A percentile compares a stretch with the other conserved stretches of the same genome.
phyloP scores from a whole-genome alignment of 2,329 filamentous ascomycete genomes.

The Pyrenochaeta sp. region DNA sequence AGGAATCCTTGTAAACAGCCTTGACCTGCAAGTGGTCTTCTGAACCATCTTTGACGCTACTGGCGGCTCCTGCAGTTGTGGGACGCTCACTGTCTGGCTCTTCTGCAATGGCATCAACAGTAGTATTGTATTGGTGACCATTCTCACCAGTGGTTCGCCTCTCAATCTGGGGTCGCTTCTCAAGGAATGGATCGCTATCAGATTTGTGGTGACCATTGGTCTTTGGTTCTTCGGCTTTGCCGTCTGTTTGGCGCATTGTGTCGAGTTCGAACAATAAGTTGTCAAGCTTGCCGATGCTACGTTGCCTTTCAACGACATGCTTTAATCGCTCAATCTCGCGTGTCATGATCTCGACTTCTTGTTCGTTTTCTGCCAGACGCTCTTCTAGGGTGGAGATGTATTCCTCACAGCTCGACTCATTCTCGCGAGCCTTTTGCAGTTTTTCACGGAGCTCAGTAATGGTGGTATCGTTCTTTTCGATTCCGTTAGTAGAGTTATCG shows the following conservation, averaged over 20 bases:
- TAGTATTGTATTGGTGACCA: conserved; percentile 40
- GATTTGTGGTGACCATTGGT: conserved; percentile 47
- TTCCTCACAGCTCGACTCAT: conserved; percentile 88
- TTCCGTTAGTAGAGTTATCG: conserved; percentile 87
- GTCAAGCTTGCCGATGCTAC: conserved; percentile 93
- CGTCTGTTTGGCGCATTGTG: conserved; percentile 55
- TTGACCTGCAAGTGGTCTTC: conserved; percentile 23
- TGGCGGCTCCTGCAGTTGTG: conserved; percentile 31
- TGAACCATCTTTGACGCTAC: conserved; percentile 8
- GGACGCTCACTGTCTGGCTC: conserved; percentile 43
- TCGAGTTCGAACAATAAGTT: conserved; percentile 91
- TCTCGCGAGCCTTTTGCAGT: conserved; percentile 84
- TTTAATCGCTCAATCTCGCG: conserved; percentile 93
- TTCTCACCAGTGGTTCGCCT: conserved; percentile 31
- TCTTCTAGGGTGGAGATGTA: conserved; percentile 98
- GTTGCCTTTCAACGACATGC: conserved; percentile 92
- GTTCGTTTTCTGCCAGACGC: conserved; percentile 91
- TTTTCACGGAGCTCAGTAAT: conserved; percentile 90
- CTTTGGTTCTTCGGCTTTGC: conserved; percentile 36
- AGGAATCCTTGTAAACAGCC: conserved; percentile 23
- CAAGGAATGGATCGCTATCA: conserved; percentile 41
- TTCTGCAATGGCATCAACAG: conserved; percentile 47
- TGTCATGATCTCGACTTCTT: conserved; percentile 96
- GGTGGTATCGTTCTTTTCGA: conserved; percentile 89
- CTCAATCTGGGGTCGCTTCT: conserved; percentile 35